A percentile compares a stretch with the other conserved stretches of the same genome.
Conservation (phyloP, 2,329 filamentous ascomycete species). For the Cladophialophora carrionii region DNA sequence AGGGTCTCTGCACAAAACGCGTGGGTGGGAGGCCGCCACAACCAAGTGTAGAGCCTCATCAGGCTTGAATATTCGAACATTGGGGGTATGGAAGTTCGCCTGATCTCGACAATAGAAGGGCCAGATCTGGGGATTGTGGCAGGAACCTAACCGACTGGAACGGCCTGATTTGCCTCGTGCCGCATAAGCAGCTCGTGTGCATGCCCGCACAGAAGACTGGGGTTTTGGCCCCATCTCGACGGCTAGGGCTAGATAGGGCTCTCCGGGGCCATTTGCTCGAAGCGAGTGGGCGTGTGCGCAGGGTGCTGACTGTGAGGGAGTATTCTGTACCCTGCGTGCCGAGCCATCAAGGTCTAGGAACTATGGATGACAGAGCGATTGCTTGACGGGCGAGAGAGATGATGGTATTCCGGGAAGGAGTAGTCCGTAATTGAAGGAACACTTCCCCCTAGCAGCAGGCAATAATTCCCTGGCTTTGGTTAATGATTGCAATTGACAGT, state of each 20-base stretch:
- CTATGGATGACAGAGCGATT: background rate
- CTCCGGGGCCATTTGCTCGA: background rate
- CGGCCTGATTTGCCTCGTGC: background rate
- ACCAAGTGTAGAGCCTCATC: slow-evolving; percentile 5
- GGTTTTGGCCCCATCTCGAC: background rate
- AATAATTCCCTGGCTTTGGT: background rate
- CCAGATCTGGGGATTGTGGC: background rate
- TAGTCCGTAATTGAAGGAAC: background rate
- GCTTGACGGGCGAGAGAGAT: background rate
- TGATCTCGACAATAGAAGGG: background rate
- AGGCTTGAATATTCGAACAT: background rate
- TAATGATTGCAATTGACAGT: background rate
- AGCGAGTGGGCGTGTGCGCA: background rate
- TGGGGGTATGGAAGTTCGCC: background rate
- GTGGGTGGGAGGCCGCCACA: background rate
- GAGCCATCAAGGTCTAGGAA: background rate
- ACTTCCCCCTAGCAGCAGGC: background rate
- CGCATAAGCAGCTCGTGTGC: background rate
- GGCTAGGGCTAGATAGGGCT: background rate
- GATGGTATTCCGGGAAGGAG: slow-evolving; percentile 5
- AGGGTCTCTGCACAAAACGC: background rate
- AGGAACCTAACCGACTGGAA: background rate
- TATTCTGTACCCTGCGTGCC: background rate
- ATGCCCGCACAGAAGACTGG: background rate
- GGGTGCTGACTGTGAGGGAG: background rate